Evolutionary conservation across 2,329 filamentous ascomycete genomes (phyloP).

Genomic region (Sporothrix sp.): DNA sequence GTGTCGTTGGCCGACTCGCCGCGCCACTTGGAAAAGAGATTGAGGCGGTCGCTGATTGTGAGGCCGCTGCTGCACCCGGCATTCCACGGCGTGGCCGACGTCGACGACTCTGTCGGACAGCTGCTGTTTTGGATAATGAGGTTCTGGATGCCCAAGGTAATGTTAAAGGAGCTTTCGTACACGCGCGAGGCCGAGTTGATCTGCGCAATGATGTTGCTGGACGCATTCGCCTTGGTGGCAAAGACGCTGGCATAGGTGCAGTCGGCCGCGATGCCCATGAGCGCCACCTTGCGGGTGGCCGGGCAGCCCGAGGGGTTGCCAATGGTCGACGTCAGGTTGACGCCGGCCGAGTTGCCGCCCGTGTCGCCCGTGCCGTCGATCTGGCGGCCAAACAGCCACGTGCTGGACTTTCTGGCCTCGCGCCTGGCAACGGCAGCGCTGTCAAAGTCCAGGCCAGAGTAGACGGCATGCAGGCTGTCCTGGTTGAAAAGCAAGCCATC

Average conservation of each 20-base stretch:
- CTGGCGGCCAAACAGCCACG: constrained; percentile 61
- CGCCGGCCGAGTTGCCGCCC: constrained; percentile 65
- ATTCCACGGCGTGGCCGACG: constrained; percentile 72
- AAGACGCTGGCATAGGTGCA: constrained; percentile 77
- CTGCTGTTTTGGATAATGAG: constrained; percentile 63
- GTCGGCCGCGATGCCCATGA: constrained; percentile 87
- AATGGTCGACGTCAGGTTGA: constrained; percentile 70
- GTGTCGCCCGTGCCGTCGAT: constrained; percentile 51
- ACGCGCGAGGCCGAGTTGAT: constrained; percentile 81
- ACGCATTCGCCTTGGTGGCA: constrained; percentile 51
- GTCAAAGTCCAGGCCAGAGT: constrained; percentile 39
- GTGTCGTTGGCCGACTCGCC: constrained; percentile 58
- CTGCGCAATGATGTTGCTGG: constrained; percentile 66
- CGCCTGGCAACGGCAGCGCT: constrained; percentile 17
- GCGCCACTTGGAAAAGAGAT: constrained; percentile 82
- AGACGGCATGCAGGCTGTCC: constrained; percentile 60
- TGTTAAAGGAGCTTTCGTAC: constrained; percentile 89
- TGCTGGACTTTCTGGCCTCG: constrained; percentile 38
- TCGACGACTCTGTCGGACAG: constrained; percentile 59
- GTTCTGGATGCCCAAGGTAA: constrained; percentile 82
- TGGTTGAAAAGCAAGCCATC: constrained; percentile 74
- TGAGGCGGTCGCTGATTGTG: constrained; percentile 68
- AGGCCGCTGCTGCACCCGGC: constrained; percentile 54
- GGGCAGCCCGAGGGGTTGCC: constrained; percentile 80
- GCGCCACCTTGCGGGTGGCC: constrained; percentile 77